phyloP scores from a whole-genome alignment of 805 yeast species.

The Lipomyces kockii region DNA sequence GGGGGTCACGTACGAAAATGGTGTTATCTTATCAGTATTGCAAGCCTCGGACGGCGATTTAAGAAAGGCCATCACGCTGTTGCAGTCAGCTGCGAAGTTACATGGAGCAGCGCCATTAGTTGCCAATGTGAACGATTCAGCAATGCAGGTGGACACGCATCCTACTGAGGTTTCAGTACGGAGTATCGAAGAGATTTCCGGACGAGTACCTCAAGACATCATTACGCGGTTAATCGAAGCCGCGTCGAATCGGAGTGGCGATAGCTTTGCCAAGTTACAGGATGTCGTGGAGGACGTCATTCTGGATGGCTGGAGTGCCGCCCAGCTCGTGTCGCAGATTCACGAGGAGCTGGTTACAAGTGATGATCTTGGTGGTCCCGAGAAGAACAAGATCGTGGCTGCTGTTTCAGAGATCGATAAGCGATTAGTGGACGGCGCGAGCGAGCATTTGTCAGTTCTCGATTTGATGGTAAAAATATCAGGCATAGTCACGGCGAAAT shows the following conservation, averaged over 20 bases:
- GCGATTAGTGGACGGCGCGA: constrained; percentile 79
- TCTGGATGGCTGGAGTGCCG: constrained; percentile 78
- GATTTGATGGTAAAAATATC: constrained; percentile 46
- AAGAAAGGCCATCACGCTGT: constrained; percentile 86
- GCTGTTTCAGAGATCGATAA: constrained; percentile 76
- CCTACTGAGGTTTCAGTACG: constrained; percentile 52
- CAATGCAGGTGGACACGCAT: constrained; percentile 46
- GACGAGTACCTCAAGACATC: constrained; percentile 62
- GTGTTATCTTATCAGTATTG: constrained; percentile 67
- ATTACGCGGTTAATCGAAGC: constrained; percentile 52
- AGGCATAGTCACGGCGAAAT: constrained; percentile 8
- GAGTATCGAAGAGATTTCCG: constrained; percentile 73
- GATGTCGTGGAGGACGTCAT: constrained; percentile 56
- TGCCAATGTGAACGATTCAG: constrained; percentile 44
- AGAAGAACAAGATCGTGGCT: constrained; percentile 68
- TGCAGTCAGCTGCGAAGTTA: constrained; percentile 80
- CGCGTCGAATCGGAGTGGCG: constrained; percentile 31
- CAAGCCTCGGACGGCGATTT: constrained; percentile 86
- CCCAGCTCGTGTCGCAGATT: constrained; percentile 69
- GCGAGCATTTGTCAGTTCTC: constrained; percentile 81
- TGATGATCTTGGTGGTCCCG: constrained; percentile 54
- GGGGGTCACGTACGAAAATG: constrained; percentile 52
- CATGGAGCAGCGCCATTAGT: constrained; percentile 46
- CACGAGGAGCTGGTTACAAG: constrained; percentile 68
- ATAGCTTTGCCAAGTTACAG: constrained; percentile 40